Base-by-base conservation (phyloP, 495 filamentous ascomycete species). In the Lichenothelia convexa region DNA sequence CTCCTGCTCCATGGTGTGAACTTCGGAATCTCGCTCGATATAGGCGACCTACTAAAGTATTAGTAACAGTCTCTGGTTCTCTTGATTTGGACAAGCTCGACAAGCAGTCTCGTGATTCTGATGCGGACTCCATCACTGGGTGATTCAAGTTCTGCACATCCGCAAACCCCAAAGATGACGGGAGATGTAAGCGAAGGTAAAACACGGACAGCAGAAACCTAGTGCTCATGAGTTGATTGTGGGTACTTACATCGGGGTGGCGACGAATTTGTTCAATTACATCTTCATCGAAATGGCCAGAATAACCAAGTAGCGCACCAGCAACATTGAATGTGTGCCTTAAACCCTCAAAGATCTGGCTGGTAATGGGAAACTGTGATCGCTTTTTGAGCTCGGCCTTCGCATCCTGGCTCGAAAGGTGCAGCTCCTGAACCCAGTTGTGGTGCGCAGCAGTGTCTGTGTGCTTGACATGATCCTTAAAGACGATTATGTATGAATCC, bases 211-310 rank as follows among this genome's bases (percentile, higher is more conserved):
- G n/a, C n/a, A n/a, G n/a, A n/a, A n/a, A n/a, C n/a, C n/a, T n/a
- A n/a, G n/a, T n/a, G n/a, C n/a, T n/a, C n/a, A n/a, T n/a, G n/a
- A n/a, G n/a, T n/a, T n/a, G n/a, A n/a, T n/a, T n/a, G n/a, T n/a
- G n/a, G n/a, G n/a, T 22, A 77, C 85, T 89, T 62, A 99, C 91
- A 74, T 95, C 91, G 42, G 91, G 87, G 55, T 95, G 86, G 48
- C 74, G 77, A 50, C 91, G 82, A 57, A 99, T 79, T 65, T 84
- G 70, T 64, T 93, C 86, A 47, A 99, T 86, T 41, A 78, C 71
- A 34, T 75, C 68, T 45, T 94, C 85, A 60, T 91, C 83, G 57
- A 99, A 99, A 61, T 94, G 80, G 42, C 91, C 91, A 24, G 86
- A 74, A 60, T 99, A 99, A 40, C 91, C 91, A 31, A 89, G 54